Evolutionary conservation across 192 early-diverging fungal species (phyloP).

Genomic region (Paraglomus brasilianum): DNA sequence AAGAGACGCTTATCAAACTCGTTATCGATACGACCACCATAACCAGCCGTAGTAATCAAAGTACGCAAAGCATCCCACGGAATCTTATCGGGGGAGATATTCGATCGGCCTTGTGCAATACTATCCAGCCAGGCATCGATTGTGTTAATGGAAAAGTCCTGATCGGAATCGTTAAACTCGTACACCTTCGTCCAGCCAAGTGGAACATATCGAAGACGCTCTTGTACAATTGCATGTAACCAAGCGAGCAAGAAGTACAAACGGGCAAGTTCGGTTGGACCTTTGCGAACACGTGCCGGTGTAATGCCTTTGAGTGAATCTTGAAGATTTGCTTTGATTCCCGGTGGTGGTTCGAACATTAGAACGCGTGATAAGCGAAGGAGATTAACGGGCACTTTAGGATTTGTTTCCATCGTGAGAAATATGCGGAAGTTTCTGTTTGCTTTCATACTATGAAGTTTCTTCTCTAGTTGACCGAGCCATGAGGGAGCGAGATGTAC

Average conservation of each 20-base stretch:
- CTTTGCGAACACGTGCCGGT: conserved; percentile 50
- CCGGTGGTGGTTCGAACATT: conserved; percentile 95
- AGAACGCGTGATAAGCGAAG: conserved; percentile 86
- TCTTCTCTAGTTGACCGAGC: conserved; percentile 95
- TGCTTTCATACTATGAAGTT: conserved; percentile 81
- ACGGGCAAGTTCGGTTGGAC: conserved; percentile 83
- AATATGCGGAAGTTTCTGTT: conserved; percentile 89
- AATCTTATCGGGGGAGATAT: conserved; percentile 91
- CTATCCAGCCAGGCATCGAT: conserved; percentile 92
- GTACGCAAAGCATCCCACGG: conserved; percentile 94
- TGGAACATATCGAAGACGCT: conserved; percentile 95
- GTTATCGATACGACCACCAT: conserved; percentile 97
- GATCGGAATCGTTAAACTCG: conserved; percentile 98
- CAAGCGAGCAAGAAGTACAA: conserved; percentile 95
- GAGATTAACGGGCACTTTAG: conserved; percentile 92
- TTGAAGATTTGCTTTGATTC: conserved; percentile 89
- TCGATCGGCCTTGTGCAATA: conserved; percentile 74
- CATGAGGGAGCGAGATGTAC: conserved; percentile 95
- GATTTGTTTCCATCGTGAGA: conserved; percentile 96
- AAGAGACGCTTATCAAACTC: conserved; percentile 86
- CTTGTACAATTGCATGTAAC: conserved; percentile 93
- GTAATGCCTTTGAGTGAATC: conserved; percentile 76
- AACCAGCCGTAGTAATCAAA: conserved; percentile 85
- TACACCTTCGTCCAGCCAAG: conserved; percentile 97
- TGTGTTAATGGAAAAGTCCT: conserved; percentile 83